Evolutionary conservation across 495 filamentous ascomycete genomes (phyloP).

Genomic region (Hypoxylon trugodes): DNA sequence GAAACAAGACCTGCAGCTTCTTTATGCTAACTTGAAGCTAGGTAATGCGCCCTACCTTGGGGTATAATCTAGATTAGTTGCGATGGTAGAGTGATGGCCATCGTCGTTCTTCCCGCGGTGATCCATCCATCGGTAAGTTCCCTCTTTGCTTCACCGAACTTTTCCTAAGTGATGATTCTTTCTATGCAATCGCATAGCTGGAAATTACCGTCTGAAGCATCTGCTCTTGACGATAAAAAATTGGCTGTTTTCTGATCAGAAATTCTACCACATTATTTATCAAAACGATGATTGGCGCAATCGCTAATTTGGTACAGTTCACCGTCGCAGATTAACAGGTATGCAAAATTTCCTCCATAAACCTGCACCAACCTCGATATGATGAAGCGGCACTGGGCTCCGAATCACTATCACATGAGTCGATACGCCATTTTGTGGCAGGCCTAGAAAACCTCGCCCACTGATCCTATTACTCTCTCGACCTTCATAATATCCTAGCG

Average conservation of each 20-base stretch:
- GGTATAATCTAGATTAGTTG: neutral
- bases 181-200: constrained; percentile 88
- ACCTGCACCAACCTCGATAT: constrained; percentile 53
- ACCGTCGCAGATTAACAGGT: neutral
- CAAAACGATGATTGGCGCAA: neutral
- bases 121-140: constrained; percentile 22
- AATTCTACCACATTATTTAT: neutral
- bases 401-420: constrained; percentile 75
- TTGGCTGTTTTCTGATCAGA: constrained; percentile 88
- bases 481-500: neutral
- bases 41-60: neutral
- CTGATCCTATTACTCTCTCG: constrained; percentile 67
- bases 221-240: constrained; percentile 79
- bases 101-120: neutral
- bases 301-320: constrained; percentile 8
- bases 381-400: constrained; percentile 99
- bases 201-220: constrained; percentile 99
- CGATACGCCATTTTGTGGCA: constrained; percentile 95
- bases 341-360: constrained; percentile 22
- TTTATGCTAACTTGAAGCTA: constrained; percentile 33
- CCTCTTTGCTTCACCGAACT: constrained; percentile 6
- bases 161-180: constrained; percentile 75
- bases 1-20: constrained; percentile 23
- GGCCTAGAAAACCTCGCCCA: constrained; percentile 99
- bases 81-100: neutral